A percentile compares a stretch with the other conserved stretches of the same genome.
These are phyloP conservation scores for Sporothrix humicola DNA, from an alignment of 2,329 filamentous ascomycete genomes.

Conservation along the genomic window DNA sequence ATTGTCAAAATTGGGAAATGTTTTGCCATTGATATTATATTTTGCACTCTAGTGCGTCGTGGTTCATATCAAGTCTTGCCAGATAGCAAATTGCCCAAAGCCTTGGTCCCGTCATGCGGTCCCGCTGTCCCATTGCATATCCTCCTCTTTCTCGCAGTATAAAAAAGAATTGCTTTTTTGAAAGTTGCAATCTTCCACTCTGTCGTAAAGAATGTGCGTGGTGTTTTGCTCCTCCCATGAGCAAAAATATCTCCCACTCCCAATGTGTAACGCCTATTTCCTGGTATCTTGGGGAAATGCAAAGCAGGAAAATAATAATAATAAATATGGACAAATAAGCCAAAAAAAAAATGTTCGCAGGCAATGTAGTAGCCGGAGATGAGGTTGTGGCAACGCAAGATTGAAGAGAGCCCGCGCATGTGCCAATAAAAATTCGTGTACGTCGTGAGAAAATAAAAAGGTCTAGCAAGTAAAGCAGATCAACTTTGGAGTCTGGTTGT, in stretches of 20 bases:
- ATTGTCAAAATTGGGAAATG: background rate
- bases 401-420: background rate
- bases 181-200: constrained; percentile 2
- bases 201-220: constrained; percentile 14
- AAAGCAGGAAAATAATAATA: constrained; percentile 41
- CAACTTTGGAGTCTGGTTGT: constrained; percentile 1
- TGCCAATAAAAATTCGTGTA: constrained; percentile 42
- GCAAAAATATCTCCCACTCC: constrained; percentile 1
- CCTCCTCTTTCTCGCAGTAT: background rate
- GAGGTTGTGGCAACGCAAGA: constrained; percentile 32
- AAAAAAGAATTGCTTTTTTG: background rate
- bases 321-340: constrained; percentile 35
- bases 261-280: constrained; percentile 47
- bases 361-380: constrained; percentile 30
- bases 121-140: background rate
- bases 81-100: background rate
- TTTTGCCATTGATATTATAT: constrained; percentile 9
- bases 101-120: background rate
- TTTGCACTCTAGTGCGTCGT: background rate
- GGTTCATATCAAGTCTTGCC: constrained; percentile 10
- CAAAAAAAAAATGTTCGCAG: constrained; percentile 34
- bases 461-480: background rate
- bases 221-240: background rate
- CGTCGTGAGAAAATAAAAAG: constrained; percentile 42
- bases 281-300: constrained; percentile 52